Evolutionary conservation across 306 rosid genomes (phyloP), one percentile per base, ranked within the genome.

Genomic region (Astragalus membranaceus): DNA sequence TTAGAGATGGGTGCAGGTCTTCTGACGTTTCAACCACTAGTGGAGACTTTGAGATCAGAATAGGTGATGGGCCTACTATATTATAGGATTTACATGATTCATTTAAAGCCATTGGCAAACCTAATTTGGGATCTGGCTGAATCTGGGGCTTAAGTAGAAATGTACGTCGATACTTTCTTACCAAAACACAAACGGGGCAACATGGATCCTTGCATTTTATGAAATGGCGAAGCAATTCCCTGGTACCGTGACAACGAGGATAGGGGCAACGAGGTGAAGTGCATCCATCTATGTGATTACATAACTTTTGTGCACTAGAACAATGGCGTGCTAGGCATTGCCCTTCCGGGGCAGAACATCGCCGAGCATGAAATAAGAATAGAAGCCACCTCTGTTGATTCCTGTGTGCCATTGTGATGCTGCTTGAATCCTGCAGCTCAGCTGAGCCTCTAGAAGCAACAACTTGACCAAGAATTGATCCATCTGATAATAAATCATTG

Each of bases 331-430:
- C 92, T 26, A 41, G 84, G 81, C 99, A 95, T 82, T 73, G 82
- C 48, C 99, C 99, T 84, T 95, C 87, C 3, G 91, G 89, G 42
- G 89, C 88, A 53, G 79, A 29, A 73, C 99, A 95, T 4, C 83
- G 73, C 43, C 91, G 86, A 20, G 99, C 99, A 83, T 95, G 99
- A 50, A 84, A 77, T 59, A 95, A 75, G 81, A 95, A 95, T 75
- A 95, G 74, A 80, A 95, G 96, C 99, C 99, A 95, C 74, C 78
- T 87, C 72, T 86, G 97, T 73, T 95, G 99, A 81, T 89, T 87
- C 73, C 73, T 64, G 63, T 78, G 88, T 12, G 79, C 84, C 16
- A 39, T 79, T 12, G 46, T 44, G 54, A 52, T 67, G 75, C 33
- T 67, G 7, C 57, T 54, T 6, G 80, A 37, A 74, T 84, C 89